These are phyloP conservation scores for Lathyrus aphaca DNA, from an alignment of 306 rosid species.

Conservation along the genomic window DNA sequence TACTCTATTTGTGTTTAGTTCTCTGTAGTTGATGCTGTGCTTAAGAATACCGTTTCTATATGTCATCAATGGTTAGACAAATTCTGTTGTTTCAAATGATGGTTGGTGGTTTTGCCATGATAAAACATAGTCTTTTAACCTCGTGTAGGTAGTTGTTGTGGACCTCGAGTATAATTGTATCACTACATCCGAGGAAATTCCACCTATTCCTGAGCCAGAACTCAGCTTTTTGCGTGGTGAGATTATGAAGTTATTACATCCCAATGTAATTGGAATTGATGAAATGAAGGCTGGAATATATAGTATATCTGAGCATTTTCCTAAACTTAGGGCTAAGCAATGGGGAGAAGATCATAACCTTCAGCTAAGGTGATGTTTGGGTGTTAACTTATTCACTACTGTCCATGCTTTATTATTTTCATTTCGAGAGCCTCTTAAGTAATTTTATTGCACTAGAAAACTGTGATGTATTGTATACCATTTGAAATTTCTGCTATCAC, in stretches of 20 bases:
- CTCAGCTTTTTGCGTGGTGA: slow-evolving; percentile 75
- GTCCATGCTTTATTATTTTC: slow-evolving; percentile 23
- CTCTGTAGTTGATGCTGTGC: slow-evolving; percentile 21
- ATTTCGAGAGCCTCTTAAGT: slow-evolving; percentile 11
- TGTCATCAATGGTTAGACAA: neutral
- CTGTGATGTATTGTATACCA: slow-evolving; percentile 34
- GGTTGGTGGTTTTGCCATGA: slow-evolving; percentile 2
- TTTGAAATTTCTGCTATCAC: neutral
- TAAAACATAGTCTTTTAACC: slow-evolving; percentile 37
- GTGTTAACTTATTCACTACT: slow-evolving; percentile 39
- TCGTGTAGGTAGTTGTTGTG: slow-evolving; percentile 88
- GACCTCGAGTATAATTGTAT: slow-evolving; percentile 88
- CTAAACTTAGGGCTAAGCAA: slow-evolving; percentile 66
- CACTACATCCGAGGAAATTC: slow-evolving; percentile 91
- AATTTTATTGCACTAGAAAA: slow-evolving; percentile 29
- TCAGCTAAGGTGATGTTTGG: slow-evolving; percentile 81
- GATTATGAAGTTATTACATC: slow-evolving; percentile 69
- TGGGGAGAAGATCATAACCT: slow-evolving; percentile 98
- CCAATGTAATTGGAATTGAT: slow-evolving; percentile 92
- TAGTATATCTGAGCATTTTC: slow-evolving; percentile 57
- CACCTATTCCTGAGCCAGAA: slow-evolving; percentile 97
- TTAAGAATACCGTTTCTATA: neutral
- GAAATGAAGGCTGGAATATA: slow-evolving; percentile 62
- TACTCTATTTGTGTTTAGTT: slow-evolving; percentile 24
- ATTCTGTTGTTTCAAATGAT: slow-evolving; percentile 35